A percentile compares a stretch with the other conserved stretches of the same genome.
Evolutionary conservation across 441 rosid species (phyloP).

Genomic region (Sinapis alba): DNA sequence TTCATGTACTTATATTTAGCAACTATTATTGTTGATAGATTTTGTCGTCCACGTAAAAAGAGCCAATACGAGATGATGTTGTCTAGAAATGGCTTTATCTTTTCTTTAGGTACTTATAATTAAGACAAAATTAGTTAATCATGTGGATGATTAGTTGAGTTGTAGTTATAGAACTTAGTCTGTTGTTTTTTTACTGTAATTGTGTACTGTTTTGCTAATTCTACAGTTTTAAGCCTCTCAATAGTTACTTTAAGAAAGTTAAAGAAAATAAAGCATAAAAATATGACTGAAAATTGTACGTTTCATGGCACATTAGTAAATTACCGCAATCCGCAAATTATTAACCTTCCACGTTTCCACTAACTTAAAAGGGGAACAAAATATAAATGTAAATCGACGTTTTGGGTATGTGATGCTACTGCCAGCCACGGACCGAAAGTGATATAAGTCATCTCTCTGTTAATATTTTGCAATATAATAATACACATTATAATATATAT

Average conservation of each 20-base stretch:
- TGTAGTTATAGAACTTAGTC: background rate
- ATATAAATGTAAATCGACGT: background rate
- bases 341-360: conserved; percentile 32
- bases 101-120: background rate
- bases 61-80: conserved; percentile 24
- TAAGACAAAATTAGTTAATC: background rate
- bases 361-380: background rate
- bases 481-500: background rate
- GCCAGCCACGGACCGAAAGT: conserved; percentile 38
- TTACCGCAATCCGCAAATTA: conserved; percentile 21
- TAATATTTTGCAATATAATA: background rate
- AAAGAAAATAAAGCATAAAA: background rate
- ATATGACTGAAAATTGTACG: background rate
- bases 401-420: conserved; percentile 24
- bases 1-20: conserved; percentile 17
- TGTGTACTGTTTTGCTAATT: background rate
- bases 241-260: background rate
- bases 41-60: conserved; percentile 22
- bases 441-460: conserved; percentile 8
- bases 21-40: conserved; percentile 18
- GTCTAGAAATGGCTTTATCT: conserved; percentile 7
- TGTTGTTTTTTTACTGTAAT: background rate
- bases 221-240: background rate
- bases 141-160: background rate
- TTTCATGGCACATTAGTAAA: conserved; percentile 13